Evolutionary conservation across 2,329 filamentous ascomycete genomes (phyloP).

Genomic region (Cladosporium sp.): DNA sequence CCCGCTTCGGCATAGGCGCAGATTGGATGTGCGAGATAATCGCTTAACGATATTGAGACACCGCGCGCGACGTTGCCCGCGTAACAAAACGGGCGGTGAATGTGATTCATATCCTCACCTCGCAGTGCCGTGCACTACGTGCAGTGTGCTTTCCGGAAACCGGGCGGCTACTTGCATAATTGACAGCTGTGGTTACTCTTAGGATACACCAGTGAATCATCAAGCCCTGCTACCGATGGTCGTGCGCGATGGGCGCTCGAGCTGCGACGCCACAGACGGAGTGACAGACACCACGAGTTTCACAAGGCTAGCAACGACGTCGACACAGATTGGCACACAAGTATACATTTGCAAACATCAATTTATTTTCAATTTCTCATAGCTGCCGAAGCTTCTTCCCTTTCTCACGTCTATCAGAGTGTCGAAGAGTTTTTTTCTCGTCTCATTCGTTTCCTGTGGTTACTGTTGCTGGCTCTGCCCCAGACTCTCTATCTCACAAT

Average conservation of each 20-base stretch:
- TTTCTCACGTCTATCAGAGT: not conserved
- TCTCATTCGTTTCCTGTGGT: constrained; percentile 1
- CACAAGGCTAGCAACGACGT: not conserved
- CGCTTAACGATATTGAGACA: not conserved
- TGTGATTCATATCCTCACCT: constrained; percentile 4
- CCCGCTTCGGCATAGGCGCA: constrained; percentile 8
- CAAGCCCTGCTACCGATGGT: not conserved
- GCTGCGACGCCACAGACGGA: not conserved
- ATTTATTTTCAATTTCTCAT: constrained; percentile 13
- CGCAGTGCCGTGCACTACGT: not conserved
- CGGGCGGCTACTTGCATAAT: not conserved
- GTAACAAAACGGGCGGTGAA: not conserved
- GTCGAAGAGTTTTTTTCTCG: not conserved
- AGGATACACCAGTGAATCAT: not conserved
- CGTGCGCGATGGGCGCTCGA: not conserved
- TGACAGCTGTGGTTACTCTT: not conserved
- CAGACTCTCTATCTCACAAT: constrained; percentile 50
- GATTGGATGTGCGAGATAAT: not conserved
- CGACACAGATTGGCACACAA: not conserved
- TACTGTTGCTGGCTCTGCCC: not conserved
- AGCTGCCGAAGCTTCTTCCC: constrained; percentile 14
- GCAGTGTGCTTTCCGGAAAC: not conserved
- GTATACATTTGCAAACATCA: not conserved
- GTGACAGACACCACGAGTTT: not conserved
- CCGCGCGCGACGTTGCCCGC: not conserved